Percentiles rank a stretch among this genome's conserved stretches.
These are phyloP conservation scores for Boeremia exigua DNA, from an alignment of 2,329 filamentous ascomycete species.

Conservation along the genomic window DNA sequence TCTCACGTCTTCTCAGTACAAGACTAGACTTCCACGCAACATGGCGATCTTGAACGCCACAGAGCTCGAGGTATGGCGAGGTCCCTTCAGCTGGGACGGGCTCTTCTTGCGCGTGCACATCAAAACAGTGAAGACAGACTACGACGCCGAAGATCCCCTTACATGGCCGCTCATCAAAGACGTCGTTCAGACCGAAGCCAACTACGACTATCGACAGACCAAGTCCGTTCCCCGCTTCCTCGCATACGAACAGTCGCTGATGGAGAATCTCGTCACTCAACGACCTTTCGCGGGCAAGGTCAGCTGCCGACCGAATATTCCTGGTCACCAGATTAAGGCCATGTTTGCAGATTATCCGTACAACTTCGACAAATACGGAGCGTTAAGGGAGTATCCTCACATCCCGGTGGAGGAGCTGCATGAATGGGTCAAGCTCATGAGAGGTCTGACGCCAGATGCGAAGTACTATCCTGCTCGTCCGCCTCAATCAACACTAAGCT, in stretches of 20 bases:
- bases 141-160: background rate
- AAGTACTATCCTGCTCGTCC: no score
- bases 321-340: background rate
- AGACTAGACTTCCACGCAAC: no score
- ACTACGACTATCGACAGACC: background rate
- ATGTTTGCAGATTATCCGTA: background rate
- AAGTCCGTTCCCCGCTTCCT: background rate
- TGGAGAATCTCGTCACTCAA: background rate
- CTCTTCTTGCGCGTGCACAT: background rate
- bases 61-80: background rate
- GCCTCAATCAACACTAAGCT: no score
- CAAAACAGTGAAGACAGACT: background rate
- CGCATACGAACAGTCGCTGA: background rate
- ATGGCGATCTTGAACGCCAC: background rate
- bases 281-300: background rate
- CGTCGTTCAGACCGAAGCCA: background rate
- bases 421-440: no score
- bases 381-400: background rate
- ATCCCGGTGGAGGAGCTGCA: background rate
- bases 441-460: no score
- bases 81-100: background rate
- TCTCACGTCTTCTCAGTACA: no score
- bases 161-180: background rate
- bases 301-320: background rate
- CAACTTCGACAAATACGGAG: background rate